phyloP scores from a whole-genome alignment of 768 basidiomycete species.

The Mycena albidolilacea region DNA sequence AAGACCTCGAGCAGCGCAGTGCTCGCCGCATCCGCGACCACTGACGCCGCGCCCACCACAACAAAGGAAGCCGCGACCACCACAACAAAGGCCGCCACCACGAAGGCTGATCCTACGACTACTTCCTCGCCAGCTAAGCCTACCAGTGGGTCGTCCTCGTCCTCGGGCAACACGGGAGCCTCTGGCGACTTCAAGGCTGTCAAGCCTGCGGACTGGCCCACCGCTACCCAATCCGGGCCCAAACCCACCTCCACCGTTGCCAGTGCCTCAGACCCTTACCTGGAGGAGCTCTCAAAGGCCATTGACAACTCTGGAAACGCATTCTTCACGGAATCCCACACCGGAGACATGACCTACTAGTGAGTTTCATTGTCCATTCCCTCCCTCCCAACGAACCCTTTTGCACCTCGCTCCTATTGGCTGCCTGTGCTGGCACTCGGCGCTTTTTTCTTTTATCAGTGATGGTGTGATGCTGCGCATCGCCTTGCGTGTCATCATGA shows the following conservation, averaged over 20 bases:
- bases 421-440: neutral
- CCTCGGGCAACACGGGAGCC: neutral
- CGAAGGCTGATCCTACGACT: slow-evolving; percentile 14
- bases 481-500: slow-evolving; percentile 12
- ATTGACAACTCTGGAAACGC: slow-evolving; percentile 45
- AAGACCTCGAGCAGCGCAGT: slow-evolving; percentile 14
- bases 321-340: slow-evolving; percentile 43
- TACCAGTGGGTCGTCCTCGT: slow-evolving; percentile 24
- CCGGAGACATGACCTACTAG: slow-evolving; percentile 52
- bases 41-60: slow-evolving; percentile 23
- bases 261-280: slow-evolving; percentile 46
- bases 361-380: slow-evolving; percentile 35
- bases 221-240: slow-evolving; percentile 44
- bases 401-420: too few species aligned
- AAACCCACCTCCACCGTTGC: slow-evolving; percentile 44
- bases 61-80: slow-evolving; percentile 31
- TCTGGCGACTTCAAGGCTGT: slow-evolving; percentile 22
- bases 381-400: too few species aligned
- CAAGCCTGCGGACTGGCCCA: slow-evolving; percentile 47
- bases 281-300: slow-evolving; percentile 47
- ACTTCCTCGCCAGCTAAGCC: slow-evolving; percentile 1
- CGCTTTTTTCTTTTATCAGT: slow-evolving; percentile 1
- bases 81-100: slow-evolving; percentile 18
- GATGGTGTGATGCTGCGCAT: neutral
- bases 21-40: slow-evolving; percentile 1